Evolutionary conservation across 805 yeast species (phyloP).

Genomic region (Sugiyamaella smithiae): DNA sequence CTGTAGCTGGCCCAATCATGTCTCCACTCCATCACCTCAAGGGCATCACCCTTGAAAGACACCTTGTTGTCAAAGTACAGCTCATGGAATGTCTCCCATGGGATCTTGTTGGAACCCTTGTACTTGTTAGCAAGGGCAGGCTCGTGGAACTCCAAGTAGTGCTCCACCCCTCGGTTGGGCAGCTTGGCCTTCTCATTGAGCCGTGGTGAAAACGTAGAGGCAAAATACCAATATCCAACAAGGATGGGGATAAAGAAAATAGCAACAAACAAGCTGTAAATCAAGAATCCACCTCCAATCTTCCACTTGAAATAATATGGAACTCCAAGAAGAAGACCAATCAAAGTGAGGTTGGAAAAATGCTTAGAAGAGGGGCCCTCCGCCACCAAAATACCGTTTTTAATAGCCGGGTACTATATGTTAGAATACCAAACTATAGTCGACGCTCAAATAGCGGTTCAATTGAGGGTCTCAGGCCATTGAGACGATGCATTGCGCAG

Average conservation of each 20-base stretch:
- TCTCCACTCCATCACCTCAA: constrained; percentile 79
- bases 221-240: constrained; percentile 77
- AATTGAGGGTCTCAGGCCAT: too few species aligned
- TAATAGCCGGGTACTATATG: constrained; percentile 63
- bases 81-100: constrained; percentile 91
- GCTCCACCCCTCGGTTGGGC: constrained; percentile 75
- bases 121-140: constrained; percentile 65
- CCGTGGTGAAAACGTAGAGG: constrained; percentile 77
- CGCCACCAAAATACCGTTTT: constrained; percentile 85
- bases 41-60: constrained; percentile 80
- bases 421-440: constrained; percentile 9
- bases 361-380: constrained; percentile 85
- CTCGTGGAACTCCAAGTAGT: constrained; percentile 79
- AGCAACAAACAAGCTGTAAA: constrained; percentile 59
- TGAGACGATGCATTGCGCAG: too few species aligned
- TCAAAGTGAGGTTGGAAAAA: constrained; percentile 60
- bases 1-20: constrained; percentile 88
- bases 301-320: constrained; percentile 65
- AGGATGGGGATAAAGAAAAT: constrained; percentile 65
- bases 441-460: constrained; percentile 19
- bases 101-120: constrained; percentile 71
- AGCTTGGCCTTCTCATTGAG: constrained; percentile 70
- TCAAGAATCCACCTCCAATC: constrained; percentile 59
- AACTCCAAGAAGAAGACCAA: constrained; percentile 48
- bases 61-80: constrained; percentile 81